Evolutionary conservation across 495 filamentous ascomycete species (phyloP), one percentile per base, ranked within the genome.

Genomic region (Apiosordaria backusii): DNA sequence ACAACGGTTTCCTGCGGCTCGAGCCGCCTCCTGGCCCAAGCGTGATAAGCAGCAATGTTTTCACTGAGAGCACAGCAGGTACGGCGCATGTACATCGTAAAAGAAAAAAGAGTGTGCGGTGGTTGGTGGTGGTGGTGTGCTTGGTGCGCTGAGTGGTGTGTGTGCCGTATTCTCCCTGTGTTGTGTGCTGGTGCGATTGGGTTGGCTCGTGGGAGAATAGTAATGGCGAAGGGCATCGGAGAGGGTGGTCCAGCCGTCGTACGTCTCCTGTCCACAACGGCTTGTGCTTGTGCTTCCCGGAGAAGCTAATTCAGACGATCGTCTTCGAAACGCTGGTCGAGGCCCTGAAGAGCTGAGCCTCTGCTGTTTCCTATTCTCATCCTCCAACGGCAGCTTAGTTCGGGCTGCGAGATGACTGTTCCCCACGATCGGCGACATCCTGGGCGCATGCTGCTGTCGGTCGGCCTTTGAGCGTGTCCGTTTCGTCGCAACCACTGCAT

Each of bases 1-100:
- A 70, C 29, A 70, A 68, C 74, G 69, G 72, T 63, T 75, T 71
- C 66, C 62, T 67, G 62, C 69, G 71, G 69, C 55, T 71, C 60
- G 65, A 71, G 65, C 74, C 70, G 67, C 58, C 15, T 25, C 23
- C 57, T 74, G 67, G 67, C 16, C 66, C 27, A 67, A 57, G 66
- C 64, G n/a, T 60, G 59, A 64, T 22, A 58, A 60, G 54, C 64
- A 57, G 55, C 26, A 64, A 66, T 52, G 55, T 62, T 70, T 70
- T 65, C 55, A 50, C 26, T 53, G 22, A 65, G 40, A 60, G 60
- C 66, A 63, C 66, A 62, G 27, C 54, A 61, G 61, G 65, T 45
- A 45, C 35, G 16, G 16, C 35, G 35, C 35, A 45, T 45, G 35
- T 21, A 13, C 21, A 24, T 58, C 22, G 15, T 24, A 58, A 24